These are phyloP conservation scores for Mycosarcoma maydis DNA, from an alignment of 1,284 basidiomycete genomes.

Conservation along the genomic window DNA sequence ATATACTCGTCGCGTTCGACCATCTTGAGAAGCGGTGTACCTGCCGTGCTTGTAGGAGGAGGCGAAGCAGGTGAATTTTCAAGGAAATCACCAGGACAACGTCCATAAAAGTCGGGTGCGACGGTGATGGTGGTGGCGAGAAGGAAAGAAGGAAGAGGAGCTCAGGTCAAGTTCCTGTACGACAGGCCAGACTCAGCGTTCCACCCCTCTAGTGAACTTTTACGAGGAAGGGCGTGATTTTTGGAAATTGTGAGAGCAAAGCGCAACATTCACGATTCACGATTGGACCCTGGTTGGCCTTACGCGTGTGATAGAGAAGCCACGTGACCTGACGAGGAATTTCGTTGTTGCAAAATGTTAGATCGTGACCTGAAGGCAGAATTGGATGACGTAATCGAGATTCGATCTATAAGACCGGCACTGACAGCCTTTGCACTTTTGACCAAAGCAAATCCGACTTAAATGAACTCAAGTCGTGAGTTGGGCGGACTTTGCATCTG, in stretches of 20 bases:
- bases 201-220: conserved; percentile 10
- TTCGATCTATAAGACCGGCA: not conserved
- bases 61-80: not conserved
- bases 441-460: no score
- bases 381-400: conserved; percentile 19
- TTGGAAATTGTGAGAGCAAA: no score
- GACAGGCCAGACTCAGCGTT: conserved; percentile 4
- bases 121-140: conserved; percentile 5
- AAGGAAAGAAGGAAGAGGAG: not conserved
- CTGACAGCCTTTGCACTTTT: no score
- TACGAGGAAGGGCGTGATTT: not conserved
- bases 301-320: conserved; percentile 10
- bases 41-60: not conserved
- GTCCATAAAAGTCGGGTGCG: not conserved
- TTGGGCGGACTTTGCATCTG: no score
- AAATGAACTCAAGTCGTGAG: no score
- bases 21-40: conserved; percentile 15
- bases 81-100: not conserved
- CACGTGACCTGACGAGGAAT: conserved; percentile 24
- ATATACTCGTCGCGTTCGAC: conserved; percentile 73
- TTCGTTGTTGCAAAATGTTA: no score
- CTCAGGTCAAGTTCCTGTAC: not conserved
- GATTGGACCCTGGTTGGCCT: conserved; percentile 5
- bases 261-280: not conserved
- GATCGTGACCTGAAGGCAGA: not conserved